These are phyloP conservation scores for Nicotiana obtusifolia DNA, from an alignment of 257 asterid species.

Conservation along the genomic window DNA sequence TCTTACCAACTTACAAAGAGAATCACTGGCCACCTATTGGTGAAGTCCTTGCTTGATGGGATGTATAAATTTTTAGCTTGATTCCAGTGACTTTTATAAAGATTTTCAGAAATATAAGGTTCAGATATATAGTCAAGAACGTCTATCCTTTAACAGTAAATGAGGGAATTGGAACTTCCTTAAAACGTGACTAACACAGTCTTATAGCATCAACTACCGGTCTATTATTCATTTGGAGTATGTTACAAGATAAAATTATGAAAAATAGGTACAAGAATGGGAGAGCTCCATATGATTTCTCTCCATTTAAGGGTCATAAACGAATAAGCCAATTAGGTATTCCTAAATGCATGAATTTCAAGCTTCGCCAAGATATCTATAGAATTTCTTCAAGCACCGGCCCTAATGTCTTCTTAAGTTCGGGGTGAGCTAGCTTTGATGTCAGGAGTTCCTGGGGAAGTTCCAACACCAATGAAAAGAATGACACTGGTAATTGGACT, in stretches of 20 bases:
- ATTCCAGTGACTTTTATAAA: no score
- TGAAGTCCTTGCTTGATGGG: no score
- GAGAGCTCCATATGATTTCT: background rate
- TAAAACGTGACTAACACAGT: background rate
- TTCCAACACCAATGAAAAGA: background rate
- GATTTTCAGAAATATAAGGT: no score
- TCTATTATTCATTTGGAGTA: background rate
- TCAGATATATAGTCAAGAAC: no score
- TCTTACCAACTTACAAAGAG: no score
- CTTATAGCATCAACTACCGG: background rate
- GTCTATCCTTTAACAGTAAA: no score
- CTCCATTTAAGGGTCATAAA: background rate
- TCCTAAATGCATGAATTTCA: background rate
- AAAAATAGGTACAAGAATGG: background rate
- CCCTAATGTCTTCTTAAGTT: background rate
- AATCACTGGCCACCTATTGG: no score
- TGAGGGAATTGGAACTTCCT: background rate
- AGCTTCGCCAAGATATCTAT: background rate
- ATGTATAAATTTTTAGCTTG: no score
- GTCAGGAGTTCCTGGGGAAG: background rate
- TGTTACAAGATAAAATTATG: background rate
- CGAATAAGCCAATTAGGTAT: background rate
- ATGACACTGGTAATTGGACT: background rate
- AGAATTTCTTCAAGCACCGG: background rate
- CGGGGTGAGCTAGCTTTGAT: background rate